Evolutionary conservation across 2,329 filamentous ascomycete species (phyloP).

Genomic region (Fusarium metavorans): DNA sequence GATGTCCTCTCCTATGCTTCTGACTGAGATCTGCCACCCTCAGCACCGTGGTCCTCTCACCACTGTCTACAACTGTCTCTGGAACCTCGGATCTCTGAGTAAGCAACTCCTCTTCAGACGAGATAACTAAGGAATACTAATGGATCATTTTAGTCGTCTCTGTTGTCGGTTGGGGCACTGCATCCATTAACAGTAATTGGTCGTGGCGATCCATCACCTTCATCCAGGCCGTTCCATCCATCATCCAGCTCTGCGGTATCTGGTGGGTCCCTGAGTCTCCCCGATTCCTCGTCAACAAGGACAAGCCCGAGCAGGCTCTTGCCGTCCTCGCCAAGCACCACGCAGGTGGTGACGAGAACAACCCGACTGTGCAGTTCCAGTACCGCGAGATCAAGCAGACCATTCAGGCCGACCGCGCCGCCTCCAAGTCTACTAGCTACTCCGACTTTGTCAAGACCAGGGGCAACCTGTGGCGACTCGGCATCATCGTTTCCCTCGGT

Average conservation of each 20-base stretch:
- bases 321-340: slow-evolving; percentile 73
- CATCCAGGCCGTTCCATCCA: slow-evolving; percentile 71
- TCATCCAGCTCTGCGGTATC: slow-evolving; percentile 74
- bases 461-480: slow-evolving; percentile 73
- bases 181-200: slow-evolving; percentile 69
- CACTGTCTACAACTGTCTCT: slow-evolving; percentile 75
- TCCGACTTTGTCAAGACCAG: slow-evolving; percentile 71
- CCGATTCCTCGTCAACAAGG: slow-evolving; percentile 73
- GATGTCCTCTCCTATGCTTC: slow-evolving; percentile 72
- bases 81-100: slow-evolving; percentile 69
- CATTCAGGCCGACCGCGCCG: slow-evolving; percentile 67
- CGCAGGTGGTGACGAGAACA: slow-evolving; percentile 68
- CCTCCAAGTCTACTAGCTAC: slow-evolving; percentile 64
- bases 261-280: slow-evolving; percentile 77
- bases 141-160: slow-evolving; percentile 58
- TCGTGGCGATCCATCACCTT: slow-evolving; percentile 75
- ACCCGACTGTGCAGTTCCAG: slow-evolving; percentile 74
- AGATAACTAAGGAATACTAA: neutral
- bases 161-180: slow-evolving; percentile 73
- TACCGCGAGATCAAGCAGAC: slow-evolving; percentile 75
- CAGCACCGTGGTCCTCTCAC: slow-evolving; percentile 76
- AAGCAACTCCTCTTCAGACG: neutral
- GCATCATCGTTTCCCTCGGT: slow-evolving; percentile 72
- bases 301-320: slow-evolving; percentile 72
- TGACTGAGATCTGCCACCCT: slow-evolving; percentile 76